A percentile compares a stretch with the other conserved stretches of the same genome.
Evolutionary conservation across 2,329 filamentous ascomycete species (phyloP).

Genomic region (Tolypocladium cylindrosporum): DNA sequence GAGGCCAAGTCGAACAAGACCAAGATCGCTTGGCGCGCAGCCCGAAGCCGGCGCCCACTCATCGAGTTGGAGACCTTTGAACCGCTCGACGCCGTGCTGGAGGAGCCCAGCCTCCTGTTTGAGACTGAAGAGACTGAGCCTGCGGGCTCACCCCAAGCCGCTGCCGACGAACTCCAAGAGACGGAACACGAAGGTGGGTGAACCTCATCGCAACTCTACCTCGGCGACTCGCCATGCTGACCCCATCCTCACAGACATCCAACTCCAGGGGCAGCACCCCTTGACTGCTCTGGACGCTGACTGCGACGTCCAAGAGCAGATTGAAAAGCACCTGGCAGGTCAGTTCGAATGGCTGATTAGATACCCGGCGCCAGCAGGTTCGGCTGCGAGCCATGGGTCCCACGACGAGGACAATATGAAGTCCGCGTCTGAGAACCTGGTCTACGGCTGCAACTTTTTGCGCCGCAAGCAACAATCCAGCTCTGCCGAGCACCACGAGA

Average conservation of each 20-base stretch:
- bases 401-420: slow-evolving; percentile 3
- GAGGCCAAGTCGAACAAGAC: slow-evolving; percentile 6
- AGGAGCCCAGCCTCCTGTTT: slow-evolving; percentile 12
- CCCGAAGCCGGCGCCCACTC: slow-evolving; percentile 17
- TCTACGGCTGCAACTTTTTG: slow-evolving; percentile 45
- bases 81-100: slow-evolving; percentile 20
- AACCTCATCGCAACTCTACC: neutral
- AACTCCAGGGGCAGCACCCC: slow-evolving; percentile 9
- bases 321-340: slow-evolving; percentile 34
- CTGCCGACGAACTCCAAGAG: neutral
- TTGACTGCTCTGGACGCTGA: slow-evolving; percentile 14
- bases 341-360: slow-evolving; percentile 41
- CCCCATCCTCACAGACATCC: neutral
- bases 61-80: slow-evolving; percentile 22
- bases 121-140: neutral
- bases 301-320: slow-evolving; percentile 19
- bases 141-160: neutral
- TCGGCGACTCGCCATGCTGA: neutral
- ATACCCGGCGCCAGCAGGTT: slow-evolving; percentile 19
- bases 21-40: slow-evolving; percentile 8
- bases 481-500: slow-evolving; percentile 8
- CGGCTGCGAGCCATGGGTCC: slow-evolving; percentile 9
- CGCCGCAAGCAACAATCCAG: slow-evolving; percentile 19
- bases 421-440: slow-evolving; percentile 11
- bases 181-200: neutral